These are phyloP conservation scores for Coemansia furcata DNA, from an alignment of 192 early-diverging fungal species.

Conservation along the genomic window DNA sequence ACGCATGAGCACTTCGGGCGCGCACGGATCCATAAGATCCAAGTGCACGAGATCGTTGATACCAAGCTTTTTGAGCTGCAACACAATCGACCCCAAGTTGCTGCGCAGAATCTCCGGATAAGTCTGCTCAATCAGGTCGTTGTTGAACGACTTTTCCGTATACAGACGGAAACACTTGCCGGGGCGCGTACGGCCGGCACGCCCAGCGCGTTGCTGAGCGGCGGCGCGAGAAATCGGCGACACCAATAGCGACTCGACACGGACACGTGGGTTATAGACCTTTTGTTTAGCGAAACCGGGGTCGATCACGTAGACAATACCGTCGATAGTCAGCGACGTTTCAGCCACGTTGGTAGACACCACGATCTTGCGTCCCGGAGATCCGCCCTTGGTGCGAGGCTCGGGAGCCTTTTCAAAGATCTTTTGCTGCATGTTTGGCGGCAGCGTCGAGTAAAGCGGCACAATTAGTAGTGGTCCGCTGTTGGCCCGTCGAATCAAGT, in stretches of 20 bases:
- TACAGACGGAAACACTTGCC: slow-evolving; percentile 98
- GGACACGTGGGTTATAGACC: slow-evolving; percentile 96
- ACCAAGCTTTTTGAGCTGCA: slow-evolving; percentile 96
- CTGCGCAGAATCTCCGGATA: slow-evolving; percentile 98
- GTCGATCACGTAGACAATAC: slow-evolving; percentile 98
- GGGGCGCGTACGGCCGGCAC: slow-evolving; percentile 96
- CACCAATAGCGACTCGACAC: slow-evolving; percentile 93
- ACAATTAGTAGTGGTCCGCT: slow-evolving; percentile 82
- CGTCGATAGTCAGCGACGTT: slow-evolving; percentile 97
- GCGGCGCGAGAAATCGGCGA: slow-evolving; percentile 93
- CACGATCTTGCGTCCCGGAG: slow-evolving; percentile 93
- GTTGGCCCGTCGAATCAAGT: slow-evolving; percentile 59
- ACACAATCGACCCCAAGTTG: slow-evolving; percentile 93
- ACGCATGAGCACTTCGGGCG: slow-evolving; percentile 97
- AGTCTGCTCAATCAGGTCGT: slow-evolving; percentile 94
- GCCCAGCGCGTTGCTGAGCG: slow-evolving; percentile 95
- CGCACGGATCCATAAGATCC: slow-evolving; percentile 99
- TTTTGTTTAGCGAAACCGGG: slow-evolving; percentile 99
- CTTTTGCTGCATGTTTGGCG: slow-evolving; percentile 84
- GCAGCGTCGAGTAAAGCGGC: slow-evolving; percentile 90
- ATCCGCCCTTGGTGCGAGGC: slow-evolving; percentile 70
- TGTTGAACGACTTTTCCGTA: slow-evolving; percentile 92
- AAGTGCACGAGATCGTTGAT: slow-evolving; percentile 98
- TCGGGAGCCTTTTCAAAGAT: slow-evolving; percentile 93
- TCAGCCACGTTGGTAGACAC: slow-evolving; percentile 98